These are phyloP conservation scores for Exophiala aquamarina DNA, from an alignment of 2,329 filamentous ascomycete species.

Conservation along the genomic window DNA sequence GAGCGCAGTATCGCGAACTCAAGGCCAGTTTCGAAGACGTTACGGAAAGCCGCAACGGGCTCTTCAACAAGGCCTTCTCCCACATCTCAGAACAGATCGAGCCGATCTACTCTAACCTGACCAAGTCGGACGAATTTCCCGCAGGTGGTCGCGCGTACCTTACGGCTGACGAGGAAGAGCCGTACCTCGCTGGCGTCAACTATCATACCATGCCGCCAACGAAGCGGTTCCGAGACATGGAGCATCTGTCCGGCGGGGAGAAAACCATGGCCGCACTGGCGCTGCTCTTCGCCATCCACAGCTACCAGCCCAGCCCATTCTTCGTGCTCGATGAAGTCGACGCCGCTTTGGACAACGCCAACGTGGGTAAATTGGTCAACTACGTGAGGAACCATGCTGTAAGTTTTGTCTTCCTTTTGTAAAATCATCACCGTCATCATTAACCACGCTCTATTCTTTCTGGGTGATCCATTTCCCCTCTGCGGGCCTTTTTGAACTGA, in stretches of 20 bases:
- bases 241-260: conserved; percentile 93
- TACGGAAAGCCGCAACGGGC: conserved; percentile 77
- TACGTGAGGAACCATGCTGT: conserved; percentile 87
- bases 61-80: conserved; percentile 92
- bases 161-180: conserved; percentile 93
- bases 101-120: conserved; percentile 92
- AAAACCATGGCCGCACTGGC: conserved; percentile 98
- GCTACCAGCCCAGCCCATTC: conserved; percentile 92
- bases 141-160: conserved; percentile 87
- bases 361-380: conserved; percentile 92
- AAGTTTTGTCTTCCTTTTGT: no score
- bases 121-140: conserved; percentile 84
- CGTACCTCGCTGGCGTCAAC: conserved; percentile 92
- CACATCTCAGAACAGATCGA: conserved; percentile 96
- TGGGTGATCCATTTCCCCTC: no score
- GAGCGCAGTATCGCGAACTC: conserved; percentile 69
- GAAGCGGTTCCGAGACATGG: conserved; percentile 99
- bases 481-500: background rate
- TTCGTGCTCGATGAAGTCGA: conserved; percentile 98
- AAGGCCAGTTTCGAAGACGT: conserved; percentile 82
- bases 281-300: conserved; percentile 95
- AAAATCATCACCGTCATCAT: no score
- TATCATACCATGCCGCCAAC: conserved; percentile 98
- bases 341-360: conserved; percentile 95
- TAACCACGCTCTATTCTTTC: no score